Evolutionary conservation across 108 stramenopile genomes (phyloP).

Genomic region (Chaetoceros muelleri): DNA sequence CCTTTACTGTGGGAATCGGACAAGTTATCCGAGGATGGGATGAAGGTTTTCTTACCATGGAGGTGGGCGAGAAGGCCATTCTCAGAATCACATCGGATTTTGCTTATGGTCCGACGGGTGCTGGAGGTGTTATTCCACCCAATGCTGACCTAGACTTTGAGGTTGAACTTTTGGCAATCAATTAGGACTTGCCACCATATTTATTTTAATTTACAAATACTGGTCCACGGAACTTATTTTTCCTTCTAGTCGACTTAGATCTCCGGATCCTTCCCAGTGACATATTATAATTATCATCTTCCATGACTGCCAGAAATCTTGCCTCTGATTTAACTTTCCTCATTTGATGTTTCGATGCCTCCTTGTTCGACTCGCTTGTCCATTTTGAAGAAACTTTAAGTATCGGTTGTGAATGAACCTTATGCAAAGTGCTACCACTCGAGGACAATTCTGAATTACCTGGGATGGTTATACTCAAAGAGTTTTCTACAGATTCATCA

Average conservation of each 20-base stretch:
- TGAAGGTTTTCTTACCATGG: conserved; percentile 47
- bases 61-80: conserved; percentile 65
- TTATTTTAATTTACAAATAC: neutral
- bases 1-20: conserved; percentile 40
- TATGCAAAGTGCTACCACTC: too few relatives aligned
- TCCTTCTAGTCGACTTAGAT: neutral
- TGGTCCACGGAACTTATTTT: neutral
- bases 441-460: too few relatives aligned
- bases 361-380: too few relatives aligned
- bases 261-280: neutral
- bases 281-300: neutral
- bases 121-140: conserved; percentile 82
- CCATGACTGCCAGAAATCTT: neutral
- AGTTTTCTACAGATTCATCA: too few relatives aligned
- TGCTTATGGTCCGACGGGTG: conserved; percentile 78
- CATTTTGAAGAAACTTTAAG: too few relatives aligned
- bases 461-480: too few relatives aligned
- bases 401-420: too few relatives aligned
- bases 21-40: conserved; percentile 20
- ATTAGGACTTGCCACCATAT: neutral
- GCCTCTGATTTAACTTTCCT: neutral
- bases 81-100: conserved; percentile 67
- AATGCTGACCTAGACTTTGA: conserved; percentile 75
- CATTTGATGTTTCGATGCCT: neutral
- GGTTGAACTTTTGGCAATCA: conserved; percentile 55